A percentile compares a stretch with the other conserved stretches of the same genome.
phyloP scores from a whole-genome alignment of 1,284 basidiomycete genomes.

The Boletus sp. region DNA sequence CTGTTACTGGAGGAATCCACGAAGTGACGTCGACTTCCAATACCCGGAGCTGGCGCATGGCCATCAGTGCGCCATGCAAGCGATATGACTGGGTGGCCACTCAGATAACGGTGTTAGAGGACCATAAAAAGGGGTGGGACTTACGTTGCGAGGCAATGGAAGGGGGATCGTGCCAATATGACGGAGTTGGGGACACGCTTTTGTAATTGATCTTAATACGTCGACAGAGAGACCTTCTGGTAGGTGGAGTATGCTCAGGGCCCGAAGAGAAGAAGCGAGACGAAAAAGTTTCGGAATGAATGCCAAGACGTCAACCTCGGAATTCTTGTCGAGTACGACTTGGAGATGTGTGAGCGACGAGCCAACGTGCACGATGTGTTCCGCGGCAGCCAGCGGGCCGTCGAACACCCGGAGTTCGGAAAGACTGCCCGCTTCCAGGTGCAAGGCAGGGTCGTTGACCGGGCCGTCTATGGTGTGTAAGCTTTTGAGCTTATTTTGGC shows the following conservation, averaged over 20 bases:
- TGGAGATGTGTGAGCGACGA: slow-evolving; percentile 30
- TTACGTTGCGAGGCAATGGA: slow-evolving; percentile 31
- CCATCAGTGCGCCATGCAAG: slow-evolving; percentile 27
- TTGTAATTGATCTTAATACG: slow-evolving; percentile 32
- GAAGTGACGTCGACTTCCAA: slow-evolving; percentile 29
- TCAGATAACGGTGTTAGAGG: slow-evolving; percentile 20
- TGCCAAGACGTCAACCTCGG: slow-evolving; percentile 23
- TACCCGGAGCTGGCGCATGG: slow-evolving; percentile 27
- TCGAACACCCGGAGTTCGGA: slow-evolving; percentile 30
- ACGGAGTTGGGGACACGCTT: slow-evolving; percentile 31
- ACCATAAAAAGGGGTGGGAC: slow-evolving; percentile 10
- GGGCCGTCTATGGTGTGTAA: slow-evolving; percentile 29
- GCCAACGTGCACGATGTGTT: slow-evolving; percentile 27
- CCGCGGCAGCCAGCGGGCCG: slow-evolving; percentile 26
- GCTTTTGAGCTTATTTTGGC: slow-evolving; percentile 32
- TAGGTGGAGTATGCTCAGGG: slow-evolving; percentile 32
- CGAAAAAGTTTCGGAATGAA: slow-evolving; percentile 27
- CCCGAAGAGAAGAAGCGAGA: slow-evolving; percentile 30
- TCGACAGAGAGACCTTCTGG: slow-evolving; percentile 27
- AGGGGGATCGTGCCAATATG: slow-evolving; percentile 32
- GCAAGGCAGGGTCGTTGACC: slow-evolving; percentile 20
- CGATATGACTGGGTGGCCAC: slow-evolving; percentile 23
- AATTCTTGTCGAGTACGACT: slow-evolving; percentile 24
- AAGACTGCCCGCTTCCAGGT: slow-evolving; percentile 31
- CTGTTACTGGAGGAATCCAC: slow-evolving; percentile 28